Conservation (phyloP, 768 basidiomycete species). For the Boletus tomentosulus region DNA sequence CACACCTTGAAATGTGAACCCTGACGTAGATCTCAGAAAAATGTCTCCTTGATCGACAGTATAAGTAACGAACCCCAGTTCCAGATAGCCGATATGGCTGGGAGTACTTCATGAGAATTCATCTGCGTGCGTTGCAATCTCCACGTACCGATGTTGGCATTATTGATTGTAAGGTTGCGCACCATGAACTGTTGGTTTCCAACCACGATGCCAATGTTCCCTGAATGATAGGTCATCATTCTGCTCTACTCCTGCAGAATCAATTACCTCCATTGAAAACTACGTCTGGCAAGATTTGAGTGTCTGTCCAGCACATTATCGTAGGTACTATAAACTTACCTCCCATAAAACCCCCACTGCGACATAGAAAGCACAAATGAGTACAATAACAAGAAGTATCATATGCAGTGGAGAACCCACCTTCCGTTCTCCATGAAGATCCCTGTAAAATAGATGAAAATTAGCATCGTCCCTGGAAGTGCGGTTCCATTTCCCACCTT, state of each 20-base stretch:
- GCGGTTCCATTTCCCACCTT: conserved; percentile 40
- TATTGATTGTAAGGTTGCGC: conserved; percentile 54
- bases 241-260: not conserved
- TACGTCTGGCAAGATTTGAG: conserved; percentile 27
- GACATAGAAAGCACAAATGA: not conserved
- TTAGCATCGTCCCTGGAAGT: not conserved
- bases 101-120: not conserved
- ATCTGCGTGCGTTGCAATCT: not conserved
- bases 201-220: conserved; percentile 59
- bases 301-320: not conserved
- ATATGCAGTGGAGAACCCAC: conserved; percentile 9
- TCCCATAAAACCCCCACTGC: conserved; percentile 47
- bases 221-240: conserved; percentile 1
- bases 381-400: not conserved
- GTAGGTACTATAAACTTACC: conserved; percentile 36
- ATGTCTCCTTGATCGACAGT: not conserved
- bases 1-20: conserved; percentile 52
- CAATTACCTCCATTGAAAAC: conserved; percentile 39
- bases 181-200: conserved; percentile 81
- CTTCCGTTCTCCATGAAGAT: conserved; percentile 80
- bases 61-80: conserved; percentile 36
- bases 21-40: conserved; percentile 17
- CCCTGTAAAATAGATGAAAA: conserved; percentile 13
- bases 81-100: conserved; percentile 33
- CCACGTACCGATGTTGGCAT: conserved; percentile 36